Evolutionary conservation across 1,284 basidiomycete species (phyloP).

Genomic region (Lentinus polychrous): DNA sequence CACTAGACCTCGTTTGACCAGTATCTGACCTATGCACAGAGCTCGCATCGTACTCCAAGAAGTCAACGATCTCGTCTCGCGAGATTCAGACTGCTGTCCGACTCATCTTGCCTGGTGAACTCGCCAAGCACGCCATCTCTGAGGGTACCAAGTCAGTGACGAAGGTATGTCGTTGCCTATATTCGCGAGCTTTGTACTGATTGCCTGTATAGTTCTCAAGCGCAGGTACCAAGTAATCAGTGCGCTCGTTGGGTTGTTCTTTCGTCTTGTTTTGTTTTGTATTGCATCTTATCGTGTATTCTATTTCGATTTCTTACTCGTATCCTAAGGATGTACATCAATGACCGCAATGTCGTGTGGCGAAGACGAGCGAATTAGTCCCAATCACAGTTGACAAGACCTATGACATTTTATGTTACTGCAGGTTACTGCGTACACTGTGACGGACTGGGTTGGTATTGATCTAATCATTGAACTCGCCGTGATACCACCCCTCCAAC

Average conservation of each 20-base stretch:
- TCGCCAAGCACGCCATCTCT: conserved; percentile 77
- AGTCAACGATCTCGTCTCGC: conserved; percentile 90
- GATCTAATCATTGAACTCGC: too few relatives aligned
- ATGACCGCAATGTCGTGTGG: too few relatives aligned
- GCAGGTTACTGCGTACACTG: too few relatives aligned
- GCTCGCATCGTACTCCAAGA: conserved; percentile 89
- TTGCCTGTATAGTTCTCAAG: conserved; percentile 47
- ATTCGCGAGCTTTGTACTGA: too few relatives aligned
- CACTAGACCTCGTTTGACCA: neutral
- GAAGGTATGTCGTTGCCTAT: conserved; percentile 21
- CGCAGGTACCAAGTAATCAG: conserved; percentile 45
- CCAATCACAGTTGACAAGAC: too few relatives aligned
- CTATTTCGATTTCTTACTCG: conserved; percentile 1
- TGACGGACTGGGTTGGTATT: too few relatives aligned
- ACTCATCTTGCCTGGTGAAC: conserved; percentile 85
- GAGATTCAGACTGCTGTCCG: conserved; percentile 92
- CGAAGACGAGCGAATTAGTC: too few relatives aligned
- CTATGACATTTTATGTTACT: too few relatives aligned
- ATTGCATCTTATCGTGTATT: neutral
- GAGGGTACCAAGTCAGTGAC: conserved; percentile 61
- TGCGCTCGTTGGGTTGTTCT: neutral
- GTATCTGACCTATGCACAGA: conserved; percentile 37
- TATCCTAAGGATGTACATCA: neutral
- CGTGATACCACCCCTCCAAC: too few relatives aligned
- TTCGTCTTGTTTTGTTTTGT: neutral